These are phyloP conservation scores for Cubamyces lactineus DNA, from an alignment of 768 basidiomycete species.

Conservation along the genomic window DNA sequence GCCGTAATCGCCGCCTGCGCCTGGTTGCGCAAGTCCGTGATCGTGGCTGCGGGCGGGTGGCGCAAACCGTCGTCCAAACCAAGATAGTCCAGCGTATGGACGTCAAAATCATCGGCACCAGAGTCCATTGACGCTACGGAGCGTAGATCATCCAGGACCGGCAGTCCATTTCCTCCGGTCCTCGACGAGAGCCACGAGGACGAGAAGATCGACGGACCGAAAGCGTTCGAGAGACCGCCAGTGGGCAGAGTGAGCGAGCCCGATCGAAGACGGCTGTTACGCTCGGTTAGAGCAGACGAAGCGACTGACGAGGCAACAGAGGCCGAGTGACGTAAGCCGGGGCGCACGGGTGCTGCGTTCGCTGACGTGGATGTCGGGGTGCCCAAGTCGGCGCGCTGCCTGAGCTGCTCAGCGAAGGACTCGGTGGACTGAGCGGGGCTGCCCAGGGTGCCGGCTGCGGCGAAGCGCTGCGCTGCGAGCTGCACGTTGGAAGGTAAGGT, in stretches of 20 bases:
- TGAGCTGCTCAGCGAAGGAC: slow-evolving; percentile 49
- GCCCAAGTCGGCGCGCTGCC: slow-evolving; percentile 40
- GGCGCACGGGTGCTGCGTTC: slow-evolving; percentile 56
- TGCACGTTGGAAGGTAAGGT: slow-evolving; percentile 96
- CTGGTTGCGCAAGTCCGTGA: slow-evolving; percentile 86
- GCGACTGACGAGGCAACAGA: slow-evolving; percentile 64
- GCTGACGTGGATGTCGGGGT: slow-evolving; percentile 40
- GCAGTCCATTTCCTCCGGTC: slow-evolving; percentile 59
- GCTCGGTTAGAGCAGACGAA: slow-evolving; percentile 56
- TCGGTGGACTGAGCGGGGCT: slow-evolving; percentile 53
- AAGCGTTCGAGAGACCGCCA: slow-evolving; percentile 74
- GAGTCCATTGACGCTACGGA: slow-evolving; percentile 81
- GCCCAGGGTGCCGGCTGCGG: slow-evolving; percentile 61
- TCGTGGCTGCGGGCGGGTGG: slow-evolving; percentile 82
- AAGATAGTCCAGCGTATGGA: slow-evolving; percentile 95
- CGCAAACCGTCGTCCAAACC: slow-evolving; percentile 84
- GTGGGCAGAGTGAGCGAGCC: slow-evolving; percentile 90
- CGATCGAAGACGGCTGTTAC: slow-evolving; percentile 85
- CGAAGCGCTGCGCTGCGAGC: slow-evolving; percentile 82
- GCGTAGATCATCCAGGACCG: slow-evolving; percentile 78
- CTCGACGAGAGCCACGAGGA: slow-evolving; percentile 82
- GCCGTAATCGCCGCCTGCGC: slow-evolving; percentile 89
- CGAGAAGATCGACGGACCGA: slow-evolving; percentile 87
- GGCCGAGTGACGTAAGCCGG: slow-evolving; percentile 75
- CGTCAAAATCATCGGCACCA: slow-evolving; percentile 84